phyloP scores from a whole-genome alignment of 2,329 filamentous ascomycete species.

The Aphanocladium album region DNA sequence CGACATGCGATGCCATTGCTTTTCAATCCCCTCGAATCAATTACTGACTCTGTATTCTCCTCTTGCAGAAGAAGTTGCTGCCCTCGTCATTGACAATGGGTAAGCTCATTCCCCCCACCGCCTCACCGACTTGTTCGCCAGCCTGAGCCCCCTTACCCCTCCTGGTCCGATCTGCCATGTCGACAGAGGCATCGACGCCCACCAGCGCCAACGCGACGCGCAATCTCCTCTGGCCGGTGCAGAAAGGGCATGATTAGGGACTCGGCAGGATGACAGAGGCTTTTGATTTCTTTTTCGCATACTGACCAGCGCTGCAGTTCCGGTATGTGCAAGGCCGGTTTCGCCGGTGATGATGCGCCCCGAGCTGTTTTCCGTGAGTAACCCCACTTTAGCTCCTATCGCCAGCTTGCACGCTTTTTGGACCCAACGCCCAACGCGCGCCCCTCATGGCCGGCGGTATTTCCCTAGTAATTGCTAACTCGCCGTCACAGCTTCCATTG shows the following conservation, averaged over 20 bases:
- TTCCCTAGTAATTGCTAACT: constrained; percentile 1
- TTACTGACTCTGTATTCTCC: constrained; percentile 38
- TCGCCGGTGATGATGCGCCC: constrained; percentile 99
- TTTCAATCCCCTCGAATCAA: constrained; percentile 13
- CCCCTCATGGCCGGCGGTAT: neutral
- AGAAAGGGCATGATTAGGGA: neutral
- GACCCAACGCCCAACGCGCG: neutral
- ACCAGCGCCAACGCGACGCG: neutral
- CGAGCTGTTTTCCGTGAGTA: constrained; percentile 99
- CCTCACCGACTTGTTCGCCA: constrained; percentile 31
- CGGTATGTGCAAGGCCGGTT: constrained; percentile 99
- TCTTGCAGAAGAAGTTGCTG: constrained; percentile 93
- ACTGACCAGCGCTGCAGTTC: constrained; percentile 63
- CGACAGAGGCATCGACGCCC: constrained; percentile 4
- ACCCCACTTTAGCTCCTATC: constrained; percentile 31
- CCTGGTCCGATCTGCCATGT: constrained; percentile 4
- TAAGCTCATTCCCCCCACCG: constrained; percentile 57
- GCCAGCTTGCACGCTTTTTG: constrained; percentile 3
- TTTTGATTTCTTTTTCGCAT: constrained; percentile 8
- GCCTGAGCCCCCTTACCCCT: constrained; percentile 19
- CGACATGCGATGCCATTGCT: constrained; percentile 14
- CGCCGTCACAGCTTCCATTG: constrained; percentile 61
- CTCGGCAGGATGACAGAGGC: neutral
- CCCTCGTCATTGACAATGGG: constrained; percentile 99
- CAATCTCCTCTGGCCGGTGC: neutral